Conservation (phyloP, 129 eudicot species). For the Flaveria robusta region DNA sequence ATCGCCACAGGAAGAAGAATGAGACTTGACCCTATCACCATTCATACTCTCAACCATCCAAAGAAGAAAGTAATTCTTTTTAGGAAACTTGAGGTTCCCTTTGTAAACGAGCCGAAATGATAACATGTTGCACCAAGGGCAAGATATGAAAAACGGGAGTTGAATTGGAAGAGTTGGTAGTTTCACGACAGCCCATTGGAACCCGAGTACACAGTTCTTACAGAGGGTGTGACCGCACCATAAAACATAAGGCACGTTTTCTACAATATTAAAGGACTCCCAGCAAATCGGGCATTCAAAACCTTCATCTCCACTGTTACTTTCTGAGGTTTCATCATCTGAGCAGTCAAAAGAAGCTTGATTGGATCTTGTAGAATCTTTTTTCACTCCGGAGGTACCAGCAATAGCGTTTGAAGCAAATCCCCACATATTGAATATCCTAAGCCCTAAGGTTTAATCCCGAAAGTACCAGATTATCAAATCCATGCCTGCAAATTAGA, state of each 20-base stretch:
- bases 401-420: slow-evolving; percentile 2
- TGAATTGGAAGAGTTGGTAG: slow-evolving; percentile 5
- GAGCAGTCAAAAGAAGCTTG: slow-evolving; percentile 15
- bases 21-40: slow-evolving; percentile 9
- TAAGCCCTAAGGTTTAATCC: neutral
- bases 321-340: slow-evolving; percentile 9
- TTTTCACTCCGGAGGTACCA: neutral
- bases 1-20: slow-evolving; percentile 10
- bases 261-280: no score
- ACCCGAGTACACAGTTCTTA: slow-evolving; percentile 8
- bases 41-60: slow-evolving; percentile 17
- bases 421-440: slow-evolving; percentile 12
- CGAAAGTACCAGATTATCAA: neutral
- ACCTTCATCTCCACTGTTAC: slow-evolving; percentile 2
- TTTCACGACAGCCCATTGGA: slow-evolving; percentile 12
- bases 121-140: slow-evolving; percentile 13
- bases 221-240: slow-evolving; percentile 12
- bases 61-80: slow-evolving; percentile 8
- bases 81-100: slow-evolving; percentile 7
- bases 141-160: slow-evolving; percentile 9
- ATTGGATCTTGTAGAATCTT: neutral
- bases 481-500: neutral
- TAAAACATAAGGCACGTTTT: neutral
- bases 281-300: slow-evolving; percentile 9
- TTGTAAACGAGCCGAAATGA: slow-evolving; percentile 5